phyloP scores from a whole-genome alignment of 2,329 filamentous ascomycete species.

The Fusarium compactum region DNA sequence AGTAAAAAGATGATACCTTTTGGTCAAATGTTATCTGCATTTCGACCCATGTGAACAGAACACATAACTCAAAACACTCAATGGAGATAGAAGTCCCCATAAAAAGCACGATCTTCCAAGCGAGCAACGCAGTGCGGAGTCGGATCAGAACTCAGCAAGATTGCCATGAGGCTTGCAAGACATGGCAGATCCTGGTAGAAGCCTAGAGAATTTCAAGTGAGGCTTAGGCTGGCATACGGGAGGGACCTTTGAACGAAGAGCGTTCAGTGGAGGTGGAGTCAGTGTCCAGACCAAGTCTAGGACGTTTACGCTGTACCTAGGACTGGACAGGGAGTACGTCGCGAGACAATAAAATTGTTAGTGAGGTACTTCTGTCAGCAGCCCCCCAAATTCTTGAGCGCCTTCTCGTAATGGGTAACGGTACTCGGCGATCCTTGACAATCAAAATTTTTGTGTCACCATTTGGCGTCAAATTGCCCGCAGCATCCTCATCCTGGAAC shows the following conservation, averaged over 20 bases:
- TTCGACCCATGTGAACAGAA: background rate
- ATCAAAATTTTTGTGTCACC: slow-evolving; percentile 51
- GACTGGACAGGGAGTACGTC: slow-evolving; percentile 10
- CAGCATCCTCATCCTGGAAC: slow-evolving; percentile 33
- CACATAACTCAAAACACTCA: slow-evolving; percentile 2
- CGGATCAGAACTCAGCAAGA: slow-evolving; percentile 15
- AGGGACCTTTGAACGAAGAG: slow-evolving; percentile 24
- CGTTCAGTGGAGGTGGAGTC: slow-evolving; percentile 24
- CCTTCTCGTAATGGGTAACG: slow-evolving; percentile 46
- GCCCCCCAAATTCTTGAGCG: slow-evolving; percentile 38
- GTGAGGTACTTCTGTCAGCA: slow-evolving; percentile 51
- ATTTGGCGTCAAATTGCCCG: slow-evolving; percentile 36
- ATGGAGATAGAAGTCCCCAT: slow-evolving; percentile 8
- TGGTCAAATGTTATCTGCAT: background rate
- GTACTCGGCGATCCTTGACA: slow-evolving; percentile 48
- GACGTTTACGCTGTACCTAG: background rate
- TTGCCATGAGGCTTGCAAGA: slow-evolving; percentile 24
- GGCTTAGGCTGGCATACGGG: slow-evolving; percentile 20
- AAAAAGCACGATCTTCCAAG: slow-evolving; percentile 17
- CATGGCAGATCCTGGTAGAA: slow-evolving; percentile 36
- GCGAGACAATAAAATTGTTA: slow-evolving; percentile 53
- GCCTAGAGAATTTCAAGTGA: slow-evolving; percentile 38
- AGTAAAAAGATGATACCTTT: background rate
- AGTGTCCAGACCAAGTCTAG: slow-evolving; percentile 12
- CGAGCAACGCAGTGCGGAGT: slow-evolving; percentile 26